These are phyloP conservation scores for Zygoascus biomembranicola DNA, from an alignment of 805 yeast genomes.

Conservation along the genomic window DNA sequence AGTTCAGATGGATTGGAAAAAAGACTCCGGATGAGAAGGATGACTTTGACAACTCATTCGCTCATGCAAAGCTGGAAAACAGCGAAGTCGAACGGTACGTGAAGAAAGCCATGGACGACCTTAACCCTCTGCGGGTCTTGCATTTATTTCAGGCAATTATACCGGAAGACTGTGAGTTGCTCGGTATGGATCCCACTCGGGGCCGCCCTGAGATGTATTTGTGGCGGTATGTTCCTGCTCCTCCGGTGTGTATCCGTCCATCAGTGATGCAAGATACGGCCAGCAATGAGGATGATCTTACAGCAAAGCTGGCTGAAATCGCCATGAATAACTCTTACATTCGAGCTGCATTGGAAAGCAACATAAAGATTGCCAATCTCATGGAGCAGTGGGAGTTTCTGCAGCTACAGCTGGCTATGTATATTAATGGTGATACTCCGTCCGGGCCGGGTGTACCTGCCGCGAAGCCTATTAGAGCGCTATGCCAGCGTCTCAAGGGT, in stretches of 20 bases:
- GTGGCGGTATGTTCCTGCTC: conserved; percentile 97
- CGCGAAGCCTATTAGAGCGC: conserved; percentile 81
- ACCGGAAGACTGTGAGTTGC: conserved; percentile 83
- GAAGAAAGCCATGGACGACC: conserved; percentile 83
- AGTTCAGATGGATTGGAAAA: conserved; percentile 93
- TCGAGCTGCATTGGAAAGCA: conserved; percentile 90
- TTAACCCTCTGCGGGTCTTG: conserved; percentile 84
- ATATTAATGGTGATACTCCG: conserved; percentile 93
- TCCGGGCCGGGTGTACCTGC: conserved; percentile 37
- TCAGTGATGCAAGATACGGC: conserved; percentile 92
- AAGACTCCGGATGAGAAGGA: conserved; percentile 76
- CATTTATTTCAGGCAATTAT: conserved; percentile 78
- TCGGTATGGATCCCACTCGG: conserved; percentile 80
- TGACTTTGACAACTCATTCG: conserved; percentile 82
- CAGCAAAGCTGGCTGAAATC: conserved; percentile 91
- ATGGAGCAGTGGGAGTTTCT: conserved; percentile 99
- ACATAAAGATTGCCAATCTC: conserved; percentile 82
- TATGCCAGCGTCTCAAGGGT: conserved; percentile 95
- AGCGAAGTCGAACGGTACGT: conserved; percentile 87
- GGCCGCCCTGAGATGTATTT: conserved; percentile 95
- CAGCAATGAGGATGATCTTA: conserved; percentile 93
- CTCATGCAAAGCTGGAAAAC: conserved; percentile 58
- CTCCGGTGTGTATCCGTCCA: conserved; percentile 98
- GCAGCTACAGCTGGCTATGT: conserved; percentile 93
- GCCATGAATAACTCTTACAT: conserved; percentile 95